These are phyloP conservation scores for Apiospora pterosperma DNA, from an alignment of 2,329 filamentous ascomycete species.

Conservation along the genomic window DNA sequence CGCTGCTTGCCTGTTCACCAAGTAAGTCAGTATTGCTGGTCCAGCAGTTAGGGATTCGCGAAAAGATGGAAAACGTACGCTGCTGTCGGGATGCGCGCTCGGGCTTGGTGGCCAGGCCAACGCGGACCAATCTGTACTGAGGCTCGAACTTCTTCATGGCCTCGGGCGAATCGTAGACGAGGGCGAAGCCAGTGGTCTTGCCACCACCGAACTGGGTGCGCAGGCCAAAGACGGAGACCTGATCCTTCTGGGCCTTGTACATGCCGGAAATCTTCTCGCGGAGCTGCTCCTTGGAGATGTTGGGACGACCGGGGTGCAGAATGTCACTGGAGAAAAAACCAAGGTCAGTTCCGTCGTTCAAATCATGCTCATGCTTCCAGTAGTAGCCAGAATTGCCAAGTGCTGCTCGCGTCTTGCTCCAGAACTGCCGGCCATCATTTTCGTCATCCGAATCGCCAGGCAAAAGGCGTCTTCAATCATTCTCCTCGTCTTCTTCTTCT, in stretches of 20 bases:
- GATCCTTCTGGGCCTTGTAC: slow-evolving; percentile 98
- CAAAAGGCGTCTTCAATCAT: slow-evolving; percentile 7
- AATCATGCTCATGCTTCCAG: background rate
- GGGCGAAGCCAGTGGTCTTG: slow-evolving; percentile 98
- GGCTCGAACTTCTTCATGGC: slow-evolving; percentile 99
- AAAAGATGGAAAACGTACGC: slow-evolving; percentile 69
- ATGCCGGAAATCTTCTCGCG: slow-evolving; percentile 88
- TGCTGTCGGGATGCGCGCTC: slow-evolving; percentile 99
- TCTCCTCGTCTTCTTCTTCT: background rate
- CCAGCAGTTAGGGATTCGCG: background rate
- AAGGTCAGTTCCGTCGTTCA: slow-evolving; percentile 1
- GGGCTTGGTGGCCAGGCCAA: slow-evolving; percentile 88
- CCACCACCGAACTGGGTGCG: slow-evolving; percentile 98
- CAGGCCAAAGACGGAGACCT: slow-evolving; percentile 97
- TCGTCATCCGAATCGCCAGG: background rate
- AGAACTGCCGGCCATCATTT: background rate
- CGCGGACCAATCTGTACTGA: slow-evolving; percentile 91
- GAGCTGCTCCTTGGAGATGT: slow-evolving; percentile 99
- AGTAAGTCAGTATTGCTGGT: background rate
- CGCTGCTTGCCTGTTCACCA: slow-evolving; percentile 87
- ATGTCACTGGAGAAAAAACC: slow-evolving; percentile 69
- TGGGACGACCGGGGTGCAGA: slow-evolving; percentile 96
- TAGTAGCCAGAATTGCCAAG: background rate
- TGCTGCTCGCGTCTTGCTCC: background rate
- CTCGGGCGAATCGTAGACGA: slow-evolving; percentile 97